These are phyloP conservation scores for Withania somnifera DNA, from an alignment of 305 asterid genomes.

Conservation along the genomic window DNA sequence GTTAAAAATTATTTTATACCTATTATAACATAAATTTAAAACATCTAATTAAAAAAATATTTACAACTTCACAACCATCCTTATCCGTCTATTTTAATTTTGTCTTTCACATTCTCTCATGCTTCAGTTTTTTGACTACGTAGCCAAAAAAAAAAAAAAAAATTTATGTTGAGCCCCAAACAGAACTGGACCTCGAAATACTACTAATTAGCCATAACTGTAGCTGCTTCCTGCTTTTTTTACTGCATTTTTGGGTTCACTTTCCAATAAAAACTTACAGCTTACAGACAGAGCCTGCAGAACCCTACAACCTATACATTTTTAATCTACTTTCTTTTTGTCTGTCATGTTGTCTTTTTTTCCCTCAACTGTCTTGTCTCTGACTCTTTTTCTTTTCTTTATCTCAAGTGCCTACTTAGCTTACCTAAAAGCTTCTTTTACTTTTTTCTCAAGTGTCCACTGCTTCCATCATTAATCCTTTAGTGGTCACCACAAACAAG, in stretches of 20 bases:
- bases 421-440: neutral
- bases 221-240: neutral
- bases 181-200: neutral
- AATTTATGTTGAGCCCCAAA: neutral
- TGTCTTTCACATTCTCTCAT: conserved; percentile 2
- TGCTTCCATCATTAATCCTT: neutral
- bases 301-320: neutral
- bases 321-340: neutral
- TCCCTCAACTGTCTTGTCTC: conserved; percentile 48
- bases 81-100: neutral
- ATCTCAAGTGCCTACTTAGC: conserved; percentile 15
- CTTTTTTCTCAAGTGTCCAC: neutral
- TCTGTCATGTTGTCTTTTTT: neutral
- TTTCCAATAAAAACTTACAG: conserved; percentile 34
- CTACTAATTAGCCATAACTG: neutral
- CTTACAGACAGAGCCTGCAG: conserved; percentile 20
- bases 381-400: conserved; percentile 4
- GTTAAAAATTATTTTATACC: too few species aligned
- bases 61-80: too few species aligned
- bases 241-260: neutral
- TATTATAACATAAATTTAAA: too few species aligned
- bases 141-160: neutral
- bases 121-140: neutral
- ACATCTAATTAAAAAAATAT: too few species aligned
- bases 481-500: neutral